Evolutionary conservation across 768 basidiomycete genomes (phyloP).

Genomic region (Lactarius sanguifluus): DNA sequence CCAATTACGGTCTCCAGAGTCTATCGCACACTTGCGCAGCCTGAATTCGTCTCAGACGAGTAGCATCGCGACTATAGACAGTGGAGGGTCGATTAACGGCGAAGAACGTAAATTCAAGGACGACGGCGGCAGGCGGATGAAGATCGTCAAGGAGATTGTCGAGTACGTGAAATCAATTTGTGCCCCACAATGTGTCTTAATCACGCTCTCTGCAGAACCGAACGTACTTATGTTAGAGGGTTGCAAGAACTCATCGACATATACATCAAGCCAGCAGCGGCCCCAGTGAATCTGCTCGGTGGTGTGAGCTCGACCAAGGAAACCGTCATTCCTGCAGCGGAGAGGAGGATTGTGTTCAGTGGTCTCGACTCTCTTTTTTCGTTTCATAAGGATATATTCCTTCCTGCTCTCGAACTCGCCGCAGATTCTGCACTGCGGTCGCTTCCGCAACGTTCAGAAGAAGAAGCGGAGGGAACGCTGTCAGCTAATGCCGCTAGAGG

Average conservation of each 20-base stretch:
- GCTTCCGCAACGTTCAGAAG: conserved; percentile 44
- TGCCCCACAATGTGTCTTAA: conserved; percentile 25
- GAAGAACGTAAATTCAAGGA: conserved; percentile 92
- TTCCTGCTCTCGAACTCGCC: conserved; percentile 84
- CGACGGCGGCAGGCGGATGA: conserved; percentile 80
- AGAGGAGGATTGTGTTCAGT: conserved; percentile 89
- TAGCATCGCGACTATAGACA: conserved; percentile 76
- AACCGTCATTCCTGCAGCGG: conserved; percentile 77
- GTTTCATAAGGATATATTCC: conserved; percentile 91
- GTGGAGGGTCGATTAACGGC: conserved; percentile 52
- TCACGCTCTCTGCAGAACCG: conserved; percentile 58
- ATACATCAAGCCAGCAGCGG: conserved; percentile 84
- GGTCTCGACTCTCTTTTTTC: conserved; percentile 87
- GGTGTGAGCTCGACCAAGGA: conserved; percentile 75
- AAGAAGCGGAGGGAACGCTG: conserved; percentile 69
- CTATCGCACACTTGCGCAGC: conserved; percentile 58
- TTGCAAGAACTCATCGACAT: conserved; percentile 92
- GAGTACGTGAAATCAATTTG: conserved; percentile 53
- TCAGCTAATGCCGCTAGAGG: conserved; percentile 73
- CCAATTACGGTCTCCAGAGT: conserved; percentile 66
- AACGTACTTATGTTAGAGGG: conserved; percentile 93
- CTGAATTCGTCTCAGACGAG: conserved; percentile 62
- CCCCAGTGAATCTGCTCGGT: conserved; percentile 66
- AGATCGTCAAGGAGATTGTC: conserved; percentile 88
- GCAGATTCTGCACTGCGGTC: conserved; percentile 64